Evolutionary conservation across 129 eudicot genomes (phyloP).

Genomic region (Helianthus tuberosus): DNA sequence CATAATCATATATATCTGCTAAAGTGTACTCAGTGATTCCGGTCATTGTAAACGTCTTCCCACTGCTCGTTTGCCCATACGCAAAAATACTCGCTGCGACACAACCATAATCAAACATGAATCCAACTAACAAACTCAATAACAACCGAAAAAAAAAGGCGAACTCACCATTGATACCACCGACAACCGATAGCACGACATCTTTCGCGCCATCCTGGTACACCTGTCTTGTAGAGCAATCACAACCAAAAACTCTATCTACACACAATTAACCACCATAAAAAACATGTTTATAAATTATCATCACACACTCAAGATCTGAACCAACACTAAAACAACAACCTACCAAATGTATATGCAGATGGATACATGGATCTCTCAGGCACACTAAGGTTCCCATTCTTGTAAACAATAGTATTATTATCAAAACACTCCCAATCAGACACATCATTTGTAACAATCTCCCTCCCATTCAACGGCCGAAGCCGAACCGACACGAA

Average conservation of each 20-base stretch:
- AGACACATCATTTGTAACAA: constrained; percentile 58
- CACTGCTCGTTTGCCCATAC: constrained; percentile 99
- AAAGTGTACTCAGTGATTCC: constrained; percentile 91
- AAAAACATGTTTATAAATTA: neutral
- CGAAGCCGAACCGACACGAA: constrained; percentile 83
- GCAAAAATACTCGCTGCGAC: constrained; percentile 91
- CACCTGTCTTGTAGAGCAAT: constrained; percentile 89
- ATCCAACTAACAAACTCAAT: constrained; percentile 12
- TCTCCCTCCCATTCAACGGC: constrained; percentile 85
- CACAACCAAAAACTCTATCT: constrained; percentile 83
- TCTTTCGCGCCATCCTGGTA: constrained; percentile 92
- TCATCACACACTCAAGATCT: constrained; percentile 7
- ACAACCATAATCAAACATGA: constrained; percentile 5
- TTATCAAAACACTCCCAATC: constrained; percentile 91
- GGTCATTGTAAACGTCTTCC: constrained; percentile 96
- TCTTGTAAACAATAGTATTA: constrained; percentile 63
- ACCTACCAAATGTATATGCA: constrained; percentile 84
- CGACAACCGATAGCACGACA: constrained; percentile 83
- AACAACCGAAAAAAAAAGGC: neutral
- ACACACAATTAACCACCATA: constrained; percentile 27
- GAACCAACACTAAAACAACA: neutral
- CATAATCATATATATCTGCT: constrained; percentile 83
- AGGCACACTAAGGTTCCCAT: constrained; percentile 40
- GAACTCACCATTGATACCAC: constrained; percentile 87
- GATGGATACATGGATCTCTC: constrained; percentile 82